phyloP scores from a whole-genome alignment of 192 early-diverging fungal species.

The Chytriomyces sp. region DNA sequence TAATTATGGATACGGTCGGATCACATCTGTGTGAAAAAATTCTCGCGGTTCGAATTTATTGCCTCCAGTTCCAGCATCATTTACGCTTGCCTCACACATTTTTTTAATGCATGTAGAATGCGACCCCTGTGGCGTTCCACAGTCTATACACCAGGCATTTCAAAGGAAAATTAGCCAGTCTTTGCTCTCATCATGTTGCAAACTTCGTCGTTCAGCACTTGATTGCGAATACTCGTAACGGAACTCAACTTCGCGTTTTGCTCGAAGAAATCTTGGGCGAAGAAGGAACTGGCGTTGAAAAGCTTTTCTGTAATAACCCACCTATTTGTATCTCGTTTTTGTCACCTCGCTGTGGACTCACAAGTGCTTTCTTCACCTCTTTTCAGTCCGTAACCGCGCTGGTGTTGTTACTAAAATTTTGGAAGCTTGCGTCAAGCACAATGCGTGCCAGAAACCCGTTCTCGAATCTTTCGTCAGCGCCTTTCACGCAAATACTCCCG shows the following conservation, averaged over 20 bases:
- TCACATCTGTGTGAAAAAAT: constrained; percentile 83
- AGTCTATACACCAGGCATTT: constrained; percentile 72
- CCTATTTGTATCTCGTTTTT: not conserved
- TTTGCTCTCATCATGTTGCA: constrained; percentile 71
- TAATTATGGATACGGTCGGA: constrained; percentile 74
- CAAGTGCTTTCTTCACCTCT: not conserved
- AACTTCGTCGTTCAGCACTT: constrained; percentile 88
- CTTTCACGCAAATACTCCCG: constrained; percentile 56
- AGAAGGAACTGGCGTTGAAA: constrained; percentile 50
- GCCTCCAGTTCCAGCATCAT: not conserved
- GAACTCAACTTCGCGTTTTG: constrained; percentile 66
- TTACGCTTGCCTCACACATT: not conserved
- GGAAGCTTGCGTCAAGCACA: constrained; percentile 66
- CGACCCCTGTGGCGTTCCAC: constrained; percentile 60
- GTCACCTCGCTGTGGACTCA: too few relatives aligned
- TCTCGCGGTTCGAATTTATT: constrained; percentile 29
- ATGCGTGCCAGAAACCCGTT: constrained; percentile 66
- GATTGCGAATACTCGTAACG: constrained; percentile 65
- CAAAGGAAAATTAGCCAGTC: constrained; percentile 60
- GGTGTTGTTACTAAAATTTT: constrained; percentile 76
- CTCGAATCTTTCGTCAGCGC: constrained; percentile 56
- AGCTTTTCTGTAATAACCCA: constrained; percentile 61
- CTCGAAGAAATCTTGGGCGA: constrained; percentile 61
- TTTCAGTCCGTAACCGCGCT: constrained; percentile 54
- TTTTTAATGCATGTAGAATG: constrained; percentile 45